A percentile compares a stretch with the other conserved stretches of the same genome.
phyloP scores from a whole-genome alignment of 106 monocot species.

The Dendrobium catenatum region DNA sequence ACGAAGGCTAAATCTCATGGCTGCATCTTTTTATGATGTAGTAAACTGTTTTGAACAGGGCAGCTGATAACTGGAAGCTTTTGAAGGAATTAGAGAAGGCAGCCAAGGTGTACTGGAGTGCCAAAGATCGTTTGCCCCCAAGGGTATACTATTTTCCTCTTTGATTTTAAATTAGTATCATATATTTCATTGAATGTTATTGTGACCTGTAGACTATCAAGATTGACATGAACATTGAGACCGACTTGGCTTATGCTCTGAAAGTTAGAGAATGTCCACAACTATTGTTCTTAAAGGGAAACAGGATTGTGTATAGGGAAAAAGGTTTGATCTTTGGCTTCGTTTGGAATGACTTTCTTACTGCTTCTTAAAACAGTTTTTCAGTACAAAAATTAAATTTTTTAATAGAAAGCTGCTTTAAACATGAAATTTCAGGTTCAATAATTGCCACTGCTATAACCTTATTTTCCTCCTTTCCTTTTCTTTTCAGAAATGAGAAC shows the following conservation, averaged over 20 bases:
- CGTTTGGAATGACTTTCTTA: too few species aligned
- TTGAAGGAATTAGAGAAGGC: constrained; percentile 89
- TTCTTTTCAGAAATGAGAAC: constrained; percentile 17
- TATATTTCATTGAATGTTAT: neutral
- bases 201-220: constrained; percentile 10
- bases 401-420: neutral
- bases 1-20: neutral
- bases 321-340: constrained; percentile 8
- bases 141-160: constrained; percentile 32
- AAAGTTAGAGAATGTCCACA: constrained; percentile 29
- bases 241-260: constrained; percentile 22
- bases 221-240: constrained; percentile 31
- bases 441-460: neutral
- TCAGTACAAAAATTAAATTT: too few species aligned
- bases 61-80: constrained; percentile 83
- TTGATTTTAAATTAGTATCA: neutral
- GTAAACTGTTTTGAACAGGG: constrained; percentile 1
- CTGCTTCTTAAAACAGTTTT: too few species aligned
- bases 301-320: constrained; percentile 19
- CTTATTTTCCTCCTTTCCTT: neutral
- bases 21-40: neutral
- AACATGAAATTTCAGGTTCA: neutral
- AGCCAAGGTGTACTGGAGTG: constrained; percentile 86
- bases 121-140: constrained; percentile 86
- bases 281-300: constrained; percentile 23